Percentiles rank a stretch among this genome's conserved stretches.
These are phyloP conservation scores for Poronia punctata DNA, from an alignment of 495 filamentous ascomycete genomes.

Conservation along the genomic window DNA sequence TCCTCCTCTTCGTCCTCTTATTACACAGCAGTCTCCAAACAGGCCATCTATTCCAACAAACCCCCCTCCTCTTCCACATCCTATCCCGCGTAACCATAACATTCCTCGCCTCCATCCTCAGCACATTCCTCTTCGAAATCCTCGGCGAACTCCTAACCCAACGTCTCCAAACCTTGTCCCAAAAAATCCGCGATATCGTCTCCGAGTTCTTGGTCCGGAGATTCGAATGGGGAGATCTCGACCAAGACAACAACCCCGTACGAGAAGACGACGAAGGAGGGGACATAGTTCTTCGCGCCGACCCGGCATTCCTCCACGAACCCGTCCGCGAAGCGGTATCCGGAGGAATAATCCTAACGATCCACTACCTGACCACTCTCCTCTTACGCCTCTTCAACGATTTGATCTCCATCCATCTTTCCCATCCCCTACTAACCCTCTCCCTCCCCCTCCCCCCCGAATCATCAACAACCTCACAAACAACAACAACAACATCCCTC, in stretches of 20 bases:
- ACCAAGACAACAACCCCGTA: conserved; percentile 1
- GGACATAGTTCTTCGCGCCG: not conserved
- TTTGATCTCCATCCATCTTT: not conserved
- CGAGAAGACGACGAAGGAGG: conserved; percentile 2
- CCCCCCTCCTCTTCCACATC: conserved; percentile 7
- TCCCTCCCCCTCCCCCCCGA: not conserved
- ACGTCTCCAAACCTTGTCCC: not conserved
- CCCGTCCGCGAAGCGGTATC: not conserved
- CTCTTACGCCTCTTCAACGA: not conserved
- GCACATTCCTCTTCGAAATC: conserved; percentile 17
- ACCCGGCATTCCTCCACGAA: conserved; percentile 3
- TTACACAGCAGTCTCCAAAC: conserved; percentile 9
- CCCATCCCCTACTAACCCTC: not conserved
- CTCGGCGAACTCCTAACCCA: not conserved
- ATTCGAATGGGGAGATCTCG: conserved; percentile 10
- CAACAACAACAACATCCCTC: not conserved
- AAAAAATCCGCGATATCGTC: not conserved
- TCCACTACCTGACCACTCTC: conserved; percentile 7
- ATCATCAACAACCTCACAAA: conserved; percentile 3
- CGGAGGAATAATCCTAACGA: not conserved
- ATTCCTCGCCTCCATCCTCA: conserved; percentile 11
- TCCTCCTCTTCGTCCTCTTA: conserved; percentile 7
- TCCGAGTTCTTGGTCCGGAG: conserved; percentile 2
- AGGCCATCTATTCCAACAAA: conserved; percentile 7
- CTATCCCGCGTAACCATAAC: conserved; percentile 6